Evolutionary conservation across 306 rosid genomes (phyloP).

Genomic region (Dalbergia oliveri): DNA sequence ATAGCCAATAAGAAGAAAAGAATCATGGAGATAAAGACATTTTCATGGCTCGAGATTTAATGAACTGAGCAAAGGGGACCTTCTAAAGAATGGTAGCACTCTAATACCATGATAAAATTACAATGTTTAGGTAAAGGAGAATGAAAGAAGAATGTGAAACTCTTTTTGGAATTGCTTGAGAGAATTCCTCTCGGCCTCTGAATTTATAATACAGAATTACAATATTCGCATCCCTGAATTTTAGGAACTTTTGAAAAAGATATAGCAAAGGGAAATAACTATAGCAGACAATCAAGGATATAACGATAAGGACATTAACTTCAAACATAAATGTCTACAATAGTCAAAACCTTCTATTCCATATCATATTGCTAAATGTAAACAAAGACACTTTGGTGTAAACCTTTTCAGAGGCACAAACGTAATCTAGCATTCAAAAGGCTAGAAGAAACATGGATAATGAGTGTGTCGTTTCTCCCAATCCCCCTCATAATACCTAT

Average conservation of each 20-base stretch:
- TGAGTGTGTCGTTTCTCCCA: background rate
- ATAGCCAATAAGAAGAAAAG: background rate
- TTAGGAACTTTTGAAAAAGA: background rate
- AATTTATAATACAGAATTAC: too few relatives aligned
- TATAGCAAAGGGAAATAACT: background rate
- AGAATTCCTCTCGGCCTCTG: too few relatives aligned
- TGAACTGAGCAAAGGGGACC: background rate
- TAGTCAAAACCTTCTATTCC: slow-evolving; percentile 16
- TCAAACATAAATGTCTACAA: background rate
- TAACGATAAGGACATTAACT: background rate
- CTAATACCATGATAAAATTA: background rate
- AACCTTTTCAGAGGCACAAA: slow-evolving; percentile 2
- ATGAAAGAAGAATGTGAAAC: background rate
- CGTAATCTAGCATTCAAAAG: slow-evolving; percentile 15
- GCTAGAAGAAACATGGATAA: background rate
- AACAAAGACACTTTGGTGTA: background rate
- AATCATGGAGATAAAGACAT: background rate
- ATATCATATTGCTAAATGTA: slow-evolving; percentile 1
- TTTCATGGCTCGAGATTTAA: background rate
- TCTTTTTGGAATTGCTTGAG: background rate
- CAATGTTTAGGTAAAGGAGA: background rate
- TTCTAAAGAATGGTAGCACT: background rate
- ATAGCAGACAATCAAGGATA: background rate
- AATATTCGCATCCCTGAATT: background rate
- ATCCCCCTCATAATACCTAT: background rate